Evolutionary conservation across 192 early-diverging fungal genomes (phyloP), one percentile per base, ranked within the genome.

Genomic region (Coemansia sp.): DNA sequence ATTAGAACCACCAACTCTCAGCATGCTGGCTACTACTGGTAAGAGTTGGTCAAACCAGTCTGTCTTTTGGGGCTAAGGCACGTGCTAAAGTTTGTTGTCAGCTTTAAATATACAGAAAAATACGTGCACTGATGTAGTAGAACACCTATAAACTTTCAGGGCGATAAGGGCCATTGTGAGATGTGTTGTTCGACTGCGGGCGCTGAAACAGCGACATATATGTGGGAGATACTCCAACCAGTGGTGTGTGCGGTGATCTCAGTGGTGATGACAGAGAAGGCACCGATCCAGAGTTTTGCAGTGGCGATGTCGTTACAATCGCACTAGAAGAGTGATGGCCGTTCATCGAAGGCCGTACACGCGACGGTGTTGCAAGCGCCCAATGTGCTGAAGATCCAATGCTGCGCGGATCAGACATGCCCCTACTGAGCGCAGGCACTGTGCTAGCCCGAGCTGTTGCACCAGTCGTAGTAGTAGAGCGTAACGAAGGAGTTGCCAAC

Each of bases 141-240:
- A 31, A 31, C 28, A 2, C 28, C 6, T 6, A 31, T 31, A 31
- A 31, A 31, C 6, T 42, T 42, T 42, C 40, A 42, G 40, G 12
- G 0, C 40, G 40, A 42, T 9, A 42, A 42, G 40, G 9, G 38
- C 62, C 53, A 38, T 5, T 25, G 6, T 55, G 3, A 28, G 55
- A n/a, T 4, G 25, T 21, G 37, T 23, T 36, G 47, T 42, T 59
- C 12, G 47, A 15, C n/a, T 70, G 64, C 1, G 60, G 42, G 47
- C 64, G 59, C 51, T 66, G 31, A 55, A 72, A 72, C n/a, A 72
- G 51, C 50, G 70, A 34, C 15, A 44, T 59, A 56, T 72, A 78
- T 22, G 75, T 66, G 12, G 75, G 56, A 26, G 75, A 78, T 66
- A 78, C 62, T 2, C 75, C 75, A 37, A 72, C 60, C 25, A 64